Evolutionary conservation across 495 filamentous ascomycete genomes (phyloP).

Genomic region (Geoglossum glabrum): DNA sequence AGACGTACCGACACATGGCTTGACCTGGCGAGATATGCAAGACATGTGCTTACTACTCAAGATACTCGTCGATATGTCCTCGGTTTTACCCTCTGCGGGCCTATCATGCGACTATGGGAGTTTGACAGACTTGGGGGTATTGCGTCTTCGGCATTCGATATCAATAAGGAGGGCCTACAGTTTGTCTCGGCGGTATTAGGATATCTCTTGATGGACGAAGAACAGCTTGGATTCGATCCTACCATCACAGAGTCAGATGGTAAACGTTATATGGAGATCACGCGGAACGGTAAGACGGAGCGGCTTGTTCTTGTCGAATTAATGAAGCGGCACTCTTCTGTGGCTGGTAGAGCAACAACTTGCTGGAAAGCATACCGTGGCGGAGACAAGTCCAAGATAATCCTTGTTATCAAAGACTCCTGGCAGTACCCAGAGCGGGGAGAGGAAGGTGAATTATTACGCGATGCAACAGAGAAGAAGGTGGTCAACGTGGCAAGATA

Average conservation of each 20-base stretch:
- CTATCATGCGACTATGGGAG: too few relatives aligned
- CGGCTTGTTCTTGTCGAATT: too few relatives aligned
- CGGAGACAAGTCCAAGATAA: constrained; percentile 14
- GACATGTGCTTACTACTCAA: constrained; percentile 14
- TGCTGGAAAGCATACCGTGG: constrained; percentile 23
- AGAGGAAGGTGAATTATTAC: too few relatives aligned
- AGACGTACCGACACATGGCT: constrained; percentile 18
- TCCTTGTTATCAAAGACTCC: constrained; percentile 25
- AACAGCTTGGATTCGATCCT: constrained; percentile 28
- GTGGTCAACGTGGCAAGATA: constrained; percentile 24
- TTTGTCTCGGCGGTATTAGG: too few relatives aligned
- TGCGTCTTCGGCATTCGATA: too few relatives aligned
- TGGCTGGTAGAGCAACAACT: constrained; percentile 24
- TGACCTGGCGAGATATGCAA: constrained; percentile 21
- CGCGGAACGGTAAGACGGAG: constrained; percentile 18
- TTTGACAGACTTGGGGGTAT: too few relatives aligned
- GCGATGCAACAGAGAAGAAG: constrained; percentile 20
- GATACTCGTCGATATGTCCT: too few relatives aligned
- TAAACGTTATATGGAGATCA: constrained; percentile 21
- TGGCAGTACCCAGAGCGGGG: too few relatives aligned
- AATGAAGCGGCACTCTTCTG: constrained; percentile 20
- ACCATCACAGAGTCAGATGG: constrained; percentile 20
- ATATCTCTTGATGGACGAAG: too few relatives aligned
- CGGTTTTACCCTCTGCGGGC: too few relatives aligned
- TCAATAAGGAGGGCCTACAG: too few relatives aligned